Base-by-base conservation (phyloP, 1,284 basidiomycete species). In the Hemileia vastatrix region DNA sequence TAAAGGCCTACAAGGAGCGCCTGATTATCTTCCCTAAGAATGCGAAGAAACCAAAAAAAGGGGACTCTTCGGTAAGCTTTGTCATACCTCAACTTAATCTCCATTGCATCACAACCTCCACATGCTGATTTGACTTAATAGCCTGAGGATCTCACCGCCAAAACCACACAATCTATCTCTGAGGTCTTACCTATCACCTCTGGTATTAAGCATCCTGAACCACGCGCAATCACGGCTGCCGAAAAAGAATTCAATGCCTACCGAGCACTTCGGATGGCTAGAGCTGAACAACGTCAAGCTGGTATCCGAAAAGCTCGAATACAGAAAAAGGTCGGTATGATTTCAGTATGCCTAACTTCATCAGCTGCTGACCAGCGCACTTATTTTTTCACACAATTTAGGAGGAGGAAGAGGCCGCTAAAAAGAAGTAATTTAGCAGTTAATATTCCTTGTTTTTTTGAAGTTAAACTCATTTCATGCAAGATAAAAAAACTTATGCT, bases 31-130 rank as follows among this genome's bases (percentile, higher is more conserved):
- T 97, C 86, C 94, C 94, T 77, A 86, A 90, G 79, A 94, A 95
- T 80, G 82, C 87, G 68, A 84, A 86, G 80, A 96, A 97, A 83
- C 86, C 89, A 78, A 95, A 95, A 84, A 87, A 88, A 83, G 88
- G 88, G 67, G 91, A 95, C 79, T 87, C 90, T 63, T 84, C 85
- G 65, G 90, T 91, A 75, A 70, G 88, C 82, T 9, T n/a, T 23
- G 52, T 62, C 54, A 60, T n/a, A 50, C 47, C 3, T 19, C 40
- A 31, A 43, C 5, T 33, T n/a, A 3, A 36, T 43, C 49, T 40
- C 43, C 51, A 15, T 21, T 18, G 13, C 44, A 19, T 54, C 27
- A 8, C 52, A 23, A 23, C 19, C 54, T 19, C 2, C 11, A 23
- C 15, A n/a, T 32, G 23, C 44, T n/a, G 55, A 9, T 33, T n/a